A percentile compares a stretch with the other conserved stretches of the same genome.
Evolutionary conservation across 176 grass and related monocot species (phyloP).

Genomic region (Hordeum marinum): DNA sequence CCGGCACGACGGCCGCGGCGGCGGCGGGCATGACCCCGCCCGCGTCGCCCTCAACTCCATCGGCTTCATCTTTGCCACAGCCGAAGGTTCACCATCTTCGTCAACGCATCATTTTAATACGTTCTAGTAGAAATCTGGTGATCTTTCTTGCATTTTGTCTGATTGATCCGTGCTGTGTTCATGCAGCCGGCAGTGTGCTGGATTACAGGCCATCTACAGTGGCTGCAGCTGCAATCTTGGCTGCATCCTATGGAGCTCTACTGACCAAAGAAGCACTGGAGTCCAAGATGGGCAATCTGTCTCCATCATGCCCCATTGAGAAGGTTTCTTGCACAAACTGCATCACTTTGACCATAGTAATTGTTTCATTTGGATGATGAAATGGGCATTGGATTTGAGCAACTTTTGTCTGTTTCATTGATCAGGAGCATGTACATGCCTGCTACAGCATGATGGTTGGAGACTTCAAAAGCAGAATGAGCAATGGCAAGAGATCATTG

Average conservation of each 20-base stretch:
- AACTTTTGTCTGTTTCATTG: constrained; percentile 26
- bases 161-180: constrained; percentile 2
- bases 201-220: constrained; percentile 68
- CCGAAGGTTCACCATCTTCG: constrained; percentile 22
- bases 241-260: constrained; percentile 50
- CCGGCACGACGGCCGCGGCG: constrained; percentile 26
- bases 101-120: background rate
- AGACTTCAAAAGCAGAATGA: constrained; percentile 34
- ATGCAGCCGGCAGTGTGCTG: constrained; percentile 50
- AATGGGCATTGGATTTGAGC: background rate
- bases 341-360: constrained; percentile 9
- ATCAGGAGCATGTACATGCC: constrained; percentile 66
- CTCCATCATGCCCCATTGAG: constrained; percentile 50
- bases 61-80: constrained; percentile 40
- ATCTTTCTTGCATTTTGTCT: constrained; percentile 14
- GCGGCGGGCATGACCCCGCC: constrained; percentile 25
- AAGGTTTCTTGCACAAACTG: constrained; percentile 36
- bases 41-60: constrained; percentile 29
- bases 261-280: constrained; percentile 52
- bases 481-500: constrained; percentile 44
- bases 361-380: background rate
- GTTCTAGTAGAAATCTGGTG: background rate
- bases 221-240: constrained; percentile 69
- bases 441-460: constrained; percentile 61
- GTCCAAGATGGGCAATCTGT: constrained; percentile 44